Base-by-base conservation (phyloP, 495 filamentous ascomycete species). In the Bryoglossum gracile region DNA sequence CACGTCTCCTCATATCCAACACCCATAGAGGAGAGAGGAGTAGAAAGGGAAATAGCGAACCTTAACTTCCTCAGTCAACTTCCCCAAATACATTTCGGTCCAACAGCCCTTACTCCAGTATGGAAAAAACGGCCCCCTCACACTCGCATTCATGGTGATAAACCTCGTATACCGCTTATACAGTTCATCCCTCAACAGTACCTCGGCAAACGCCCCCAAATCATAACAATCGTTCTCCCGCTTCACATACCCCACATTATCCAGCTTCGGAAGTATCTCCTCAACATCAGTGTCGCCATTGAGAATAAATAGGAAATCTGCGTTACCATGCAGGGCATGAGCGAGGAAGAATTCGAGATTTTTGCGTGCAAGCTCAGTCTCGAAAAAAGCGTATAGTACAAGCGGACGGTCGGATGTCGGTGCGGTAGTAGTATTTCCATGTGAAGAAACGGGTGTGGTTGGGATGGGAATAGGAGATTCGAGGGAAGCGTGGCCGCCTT, bases 291-390 rank as follows among this genome's bases (percentile, higher is more conserved):
- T 62, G 13, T 56, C 48, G 18, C 65, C 65, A 47, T 64, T 63
- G 43, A 68, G 47, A 42, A 68, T 58, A 56, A 68, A 67, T 21
- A 68, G 37, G 35, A 66, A 68, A 49, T 68, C 65, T 17, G 65
- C 64, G 10, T 26, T 43, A 18, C 8, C 50, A 41, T 68, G 62
- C 10, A 68, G 53, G 13, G 51, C 62, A 21, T 65, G 48, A 13
- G 43, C 28, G 9, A 66, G 24, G 51, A 65, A 66, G 47, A 65
- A 68, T 35, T 55, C 17, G n/a, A 65, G 25, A 42, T 64, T 68
- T 17, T 51, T 50, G 14, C 55, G 56, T 38, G 62, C 45, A 10
- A 10, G 17, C 8, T 46, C 50, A 16, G 59, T 51, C 33, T 68
- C 62, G 13, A 47, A 49, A 45, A 64, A 67, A 17, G 55, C 56